Evolutionary conservation across 2,329 filamentous ascomycete genomes (phyloP).

Genomic region (Zymoseptoria passerinii): DNA sequence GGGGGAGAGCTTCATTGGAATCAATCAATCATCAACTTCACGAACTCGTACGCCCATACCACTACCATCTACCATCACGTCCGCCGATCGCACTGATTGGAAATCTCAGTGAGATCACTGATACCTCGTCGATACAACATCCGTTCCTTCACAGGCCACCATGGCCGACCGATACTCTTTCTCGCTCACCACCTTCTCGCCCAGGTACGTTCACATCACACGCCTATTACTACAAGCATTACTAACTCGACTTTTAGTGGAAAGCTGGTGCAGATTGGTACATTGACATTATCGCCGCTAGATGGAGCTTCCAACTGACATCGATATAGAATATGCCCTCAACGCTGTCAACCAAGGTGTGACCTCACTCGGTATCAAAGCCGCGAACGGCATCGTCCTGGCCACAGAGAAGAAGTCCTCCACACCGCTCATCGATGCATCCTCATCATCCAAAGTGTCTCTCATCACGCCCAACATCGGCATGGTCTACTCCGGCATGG

Average conservation of each 20-base stretch:
- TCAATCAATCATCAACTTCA: background rate
- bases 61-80: background rate
- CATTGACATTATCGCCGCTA: background rate
- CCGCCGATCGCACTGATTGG: background rate
- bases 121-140: background rate
- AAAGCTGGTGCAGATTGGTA: constrained; percentile 98
- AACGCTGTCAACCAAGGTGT: constrained; percentile 99
- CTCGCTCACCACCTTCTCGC: constrained; percentile 98
- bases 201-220: constrained; percentile 63
- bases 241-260: constrained; percentile 53
- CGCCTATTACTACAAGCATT: constrained; percentile 35
- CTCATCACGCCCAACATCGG: constrained; percentile 98
- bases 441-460: constrained; percentile 93
- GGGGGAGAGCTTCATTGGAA: background rate
- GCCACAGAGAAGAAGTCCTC: constrained; percentile 99
- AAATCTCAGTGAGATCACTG: background rate
- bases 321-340: constrained; percentile 78
- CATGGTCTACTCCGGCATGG: constrained; percentile 99
- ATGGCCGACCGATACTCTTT: constrained; percentile 99
- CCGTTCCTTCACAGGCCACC: constrained; percentile 25
- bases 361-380: constrained; percentile 97
- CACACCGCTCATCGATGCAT: constrained; percentile 89
- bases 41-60: background rate
- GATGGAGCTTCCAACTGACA: background rate
- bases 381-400: constrained; percentile 96